Base-by-base conservation (phyloP, 768 basidiomycete genomes). In the Rhodosporidiobolus sp. region DNA sequence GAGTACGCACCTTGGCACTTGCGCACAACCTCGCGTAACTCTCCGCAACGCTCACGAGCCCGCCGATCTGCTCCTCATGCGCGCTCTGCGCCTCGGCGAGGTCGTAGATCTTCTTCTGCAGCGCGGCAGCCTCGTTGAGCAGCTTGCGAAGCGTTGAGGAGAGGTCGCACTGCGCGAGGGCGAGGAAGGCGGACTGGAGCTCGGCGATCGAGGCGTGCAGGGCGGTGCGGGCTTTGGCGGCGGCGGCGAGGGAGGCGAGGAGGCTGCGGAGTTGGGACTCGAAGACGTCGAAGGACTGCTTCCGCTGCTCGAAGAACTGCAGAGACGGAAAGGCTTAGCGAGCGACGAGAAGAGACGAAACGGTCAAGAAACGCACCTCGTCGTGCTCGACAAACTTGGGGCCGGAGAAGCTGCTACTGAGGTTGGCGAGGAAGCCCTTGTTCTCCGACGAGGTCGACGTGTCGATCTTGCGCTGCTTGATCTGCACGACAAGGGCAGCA, bases 251-350 rank as follows among this genome's bases (percentile, higher is more conserved):
- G 0, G 92, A 87, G 81, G 90, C 94, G 60, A 92, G 90, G 3
- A 97, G 84, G 5, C 88, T 87, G 32, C 90, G 89, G 26, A 97
- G 84, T 78, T 97, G 94, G 0, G 88, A 87, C 80, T 99, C 96
- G 30, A 98, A 86, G 54, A 88, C 88, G 76, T 98, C 94, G 19
- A 99, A 85, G 78, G 91, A 92, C 0, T 83, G 81, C 69, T 89
- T 91, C 80, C 93, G 89, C 73, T 87, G 86, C 77, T 96, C 93
- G 77, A 96, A 98, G 93, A 93, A 98, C 88, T 94, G 67, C 49
- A 19, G 22, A 54, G n/a, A n/a, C 38, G 60, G 34, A 28, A 14
- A 45, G 53, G n/a, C n/a, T 64, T 55, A 35, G 64, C 34, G 20
- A 34, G 11, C n/a, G 46, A 24, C 3, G 66, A 12, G 17, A 14